A percentile compares a stretch with the other conserved stretches of the same genome.
Conservation (phyloP, 495 filamentous ascomycete species). For the Annulohypoxylon stygium region DNA sequence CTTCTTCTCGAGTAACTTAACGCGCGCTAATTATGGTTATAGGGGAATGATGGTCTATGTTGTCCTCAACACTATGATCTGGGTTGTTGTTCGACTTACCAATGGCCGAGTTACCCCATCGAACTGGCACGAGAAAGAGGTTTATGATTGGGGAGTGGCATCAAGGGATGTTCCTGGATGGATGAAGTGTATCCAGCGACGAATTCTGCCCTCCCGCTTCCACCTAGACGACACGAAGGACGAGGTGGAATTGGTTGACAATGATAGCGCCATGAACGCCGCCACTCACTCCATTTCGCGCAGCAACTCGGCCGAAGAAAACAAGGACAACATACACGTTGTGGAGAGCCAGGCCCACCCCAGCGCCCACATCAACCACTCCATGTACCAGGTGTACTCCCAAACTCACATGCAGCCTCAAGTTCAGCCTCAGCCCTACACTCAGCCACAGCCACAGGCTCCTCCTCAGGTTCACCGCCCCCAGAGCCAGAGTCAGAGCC, state of each 20-base stretch:
- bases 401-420: constrained; percentile 3
- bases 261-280: constrained; percentile 49
- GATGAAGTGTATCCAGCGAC: constrained; percentile 38
- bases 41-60: constrained; percentile 80
- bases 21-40: constrained; percentile 34
- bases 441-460: constrained; percentile 14
- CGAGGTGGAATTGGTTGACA: constrained; percentile 50
- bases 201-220: constrained; percentile 26
- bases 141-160: constrained; percentile 74
- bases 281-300: constrained; percentile 47
- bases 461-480: not conserved
- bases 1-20: not conserved
- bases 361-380: not conserved
- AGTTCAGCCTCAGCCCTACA: not conserved
- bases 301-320: constrained; percentile 46
- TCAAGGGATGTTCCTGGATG: constrained; percentile 53
- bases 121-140: constrained; percentile 79
- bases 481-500: not conserved
- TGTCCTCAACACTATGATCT: constrained; percentile 73
- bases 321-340: constrained; percentile 40
- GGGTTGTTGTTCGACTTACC: constrained; percentile 64
- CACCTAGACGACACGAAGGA: constrained; percentile 42
- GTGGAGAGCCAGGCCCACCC: constrained; percentile 10
- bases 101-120: constrained; percentile 73
- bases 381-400: not conserved